Percentiles rank a stretch among this genome's conserved stretches.
Conservation (phyloP, 495 filamentous ascomycete species). For the Bryoglossum gracile region DNA sequence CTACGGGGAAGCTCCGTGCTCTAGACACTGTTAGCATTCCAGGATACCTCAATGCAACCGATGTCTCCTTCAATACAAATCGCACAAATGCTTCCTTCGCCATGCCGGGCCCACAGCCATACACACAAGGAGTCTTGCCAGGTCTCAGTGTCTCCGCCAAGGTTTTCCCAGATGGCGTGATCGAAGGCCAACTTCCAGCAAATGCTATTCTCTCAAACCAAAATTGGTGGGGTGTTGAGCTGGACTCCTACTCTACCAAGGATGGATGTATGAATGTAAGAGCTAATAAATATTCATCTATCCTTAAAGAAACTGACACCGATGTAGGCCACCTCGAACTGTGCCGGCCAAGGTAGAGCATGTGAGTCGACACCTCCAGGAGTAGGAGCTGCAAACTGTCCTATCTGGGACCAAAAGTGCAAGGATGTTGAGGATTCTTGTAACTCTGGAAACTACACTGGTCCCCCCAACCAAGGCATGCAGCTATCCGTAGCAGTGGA, state of each 20-base stretch:
- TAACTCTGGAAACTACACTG: constrained; percentile 38
- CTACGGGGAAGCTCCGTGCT: constrained; percentile 35
- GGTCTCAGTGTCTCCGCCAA: no score
- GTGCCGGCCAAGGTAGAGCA: constrained; percentile 46
- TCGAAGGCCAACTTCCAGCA: no score
- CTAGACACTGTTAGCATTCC: constrained; percentile 52
- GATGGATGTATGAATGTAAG: constrained; percentile 48
- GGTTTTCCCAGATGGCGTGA: no score
- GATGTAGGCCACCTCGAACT: constrained; percentile 33
- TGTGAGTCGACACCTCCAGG: constrained; percentile 53
- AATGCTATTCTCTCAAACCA: constrained; percentile 55
- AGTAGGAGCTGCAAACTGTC: constrained; percentile 50
- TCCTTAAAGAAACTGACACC: constrained; percentile 2
- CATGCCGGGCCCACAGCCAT: no score
- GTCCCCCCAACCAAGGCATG: constrained; percentile 53
- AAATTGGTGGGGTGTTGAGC: constrained; percentile 63
- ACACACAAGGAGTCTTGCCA: no score
- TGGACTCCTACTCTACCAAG: constrained; percentile 44
- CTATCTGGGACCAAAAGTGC: constrained; percentile 55
- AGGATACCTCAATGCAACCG: constrained; percentile 45
- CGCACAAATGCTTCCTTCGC: no score
- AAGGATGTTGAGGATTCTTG: constrained; percentile 42
- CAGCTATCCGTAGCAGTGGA: no score
- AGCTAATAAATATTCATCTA: neutral
- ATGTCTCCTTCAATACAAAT: constrained; percentile 49